Evolutionary conservation across 306 rosid species (phyloP).

Genomic region (Fragaria nilgerrensis): DNA sequence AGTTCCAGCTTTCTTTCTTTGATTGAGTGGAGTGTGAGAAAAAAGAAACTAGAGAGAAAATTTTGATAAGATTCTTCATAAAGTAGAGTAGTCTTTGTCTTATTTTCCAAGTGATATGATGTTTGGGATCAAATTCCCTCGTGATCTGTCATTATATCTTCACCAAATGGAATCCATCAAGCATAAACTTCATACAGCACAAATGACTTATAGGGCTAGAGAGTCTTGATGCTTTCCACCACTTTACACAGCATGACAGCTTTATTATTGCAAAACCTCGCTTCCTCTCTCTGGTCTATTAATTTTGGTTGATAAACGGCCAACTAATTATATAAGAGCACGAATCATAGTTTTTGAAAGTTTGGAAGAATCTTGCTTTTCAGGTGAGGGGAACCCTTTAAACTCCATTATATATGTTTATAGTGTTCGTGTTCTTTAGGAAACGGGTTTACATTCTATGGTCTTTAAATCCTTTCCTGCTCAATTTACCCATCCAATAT

Average conservation of each 20-base stretch:
- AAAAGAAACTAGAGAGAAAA: slow-evolving; percentile 2
- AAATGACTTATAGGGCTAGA: background rate
- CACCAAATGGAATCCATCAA: background rate
- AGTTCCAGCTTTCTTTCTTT: slow-evolving; percentile 1
- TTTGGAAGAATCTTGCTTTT: background rate
- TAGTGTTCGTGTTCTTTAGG: background rate
- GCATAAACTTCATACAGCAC: slow-evolving; percentile 3
- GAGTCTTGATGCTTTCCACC: background rate
- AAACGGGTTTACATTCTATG: background rate
- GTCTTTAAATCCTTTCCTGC: background rate
- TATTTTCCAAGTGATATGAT: slow-evolving; percentile 7
- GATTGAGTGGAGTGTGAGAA: background rate
- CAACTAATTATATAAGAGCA: background rate
- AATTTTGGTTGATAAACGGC: background rate
- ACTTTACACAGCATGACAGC: background rate
- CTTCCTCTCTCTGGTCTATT: background rate
- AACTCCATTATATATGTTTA: background rate
- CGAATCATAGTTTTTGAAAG: background rate
- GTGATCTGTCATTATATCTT: background rate
- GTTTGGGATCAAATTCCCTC: slow-evolving; percentile 13
- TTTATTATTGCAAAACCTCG: background rate
- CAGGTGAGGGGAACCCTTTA: background rate
- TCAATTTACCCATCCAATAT: background rate
- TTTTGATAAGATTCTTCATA: background rate
- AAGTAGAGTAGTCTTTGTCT: background rate